phyloP scores from a whole-genome alignment of 805 yeast species.

The Zygosaccharomyces rouxii region DNA sequence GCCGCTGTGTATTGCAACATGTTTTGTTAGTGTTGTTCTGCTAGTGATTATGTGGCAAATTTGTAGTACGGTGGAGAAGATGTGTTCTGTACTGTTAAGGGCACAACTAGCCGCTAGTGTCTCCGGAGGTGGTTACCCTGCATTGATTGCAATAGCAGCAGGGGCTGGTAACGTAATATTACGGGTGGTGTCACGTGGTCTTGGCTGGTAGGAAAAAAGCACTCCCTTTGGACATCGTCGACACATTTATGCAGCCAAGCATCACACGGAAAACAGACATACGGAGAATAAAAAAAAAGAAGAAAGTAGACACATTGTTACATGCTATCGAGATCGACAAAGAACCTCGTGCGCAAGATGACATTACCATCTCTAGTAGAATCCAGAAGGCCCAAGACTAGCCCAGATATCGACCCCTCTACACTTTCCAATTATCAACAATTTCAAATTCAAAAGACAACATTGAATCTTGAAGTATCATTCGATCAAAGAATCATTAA shows the following conservation, averaged over 20 bases:
- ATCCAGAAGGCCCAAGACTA: conserved; percentile 28
- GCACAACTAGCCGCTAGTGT: conserved; percentile 4
- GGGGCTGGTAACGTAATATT: background rate
- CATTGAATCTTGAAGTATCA: conserved; percentile 47
- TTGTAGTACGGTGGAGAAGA: conserved; percentile 2
- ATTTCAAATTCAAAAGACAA: conserved; percentile 50
- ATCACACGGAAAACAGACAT: background rate
- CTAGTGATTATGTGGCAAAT: background rate
- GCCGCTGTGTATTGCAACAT: conserved; percentile 1
- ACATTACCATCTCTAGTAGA: conserved; percentile 28
- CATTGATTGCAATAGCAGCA: background rate
- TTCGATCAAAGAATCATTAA: conserved; percentile 49
- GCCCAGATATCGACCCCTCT: conserved; percentile 65
- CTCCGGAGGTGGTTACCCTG: background rate
- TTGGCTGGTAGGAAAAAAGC: background rate
- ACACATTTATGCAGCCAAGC: background rate
- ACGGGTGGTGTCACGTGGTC: background rate
- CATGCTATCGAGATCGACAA: background rate
- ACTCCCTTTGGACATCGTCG: background rate
- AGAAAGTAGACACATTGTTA: background rate
- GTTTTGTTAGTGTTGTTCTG: background rate
- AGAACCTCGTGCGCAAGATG: conserved; percentile 2
- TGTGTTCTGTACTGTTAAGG: background rate
- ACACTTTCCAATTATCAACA: conserved; percentile 67
- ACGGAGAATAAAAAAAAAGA: background rate